Conservation (phyloP, 163 green algal species). For the Chloroidium sp. region DNA sequence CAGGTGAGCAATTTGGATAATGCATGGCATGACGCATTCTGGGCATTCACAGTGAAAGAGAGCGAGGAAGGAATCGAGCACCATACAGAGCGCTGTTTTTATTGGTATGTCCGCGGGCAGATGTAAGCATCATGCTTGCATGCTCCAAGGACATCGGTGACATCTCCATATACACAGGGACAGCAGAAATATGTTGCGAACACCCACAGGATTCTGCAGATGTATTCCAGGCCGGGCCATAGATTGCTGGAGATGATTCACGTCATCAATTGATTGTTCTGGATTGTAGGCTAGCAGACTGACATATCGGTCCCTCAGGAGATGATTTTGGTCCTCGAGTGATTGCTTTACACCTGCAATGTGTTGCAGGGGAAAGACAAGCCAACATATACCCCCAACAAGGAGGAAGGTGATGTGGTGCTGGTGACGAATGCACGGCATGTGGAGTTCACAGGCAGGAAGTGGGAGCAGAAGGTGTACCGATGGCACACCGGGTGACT, state of each 20-base stretch:
- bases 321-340: background rate
- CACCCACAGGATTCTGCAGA: no score
- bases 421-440: constrained; percentile 91
- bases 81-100: no score
- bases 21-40: background rate
- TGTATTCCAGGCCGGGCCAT: no score
- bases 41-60: background rate
- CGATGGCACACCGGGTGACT: constrained; percentile 80
- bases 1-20: constrained; percentile 12
- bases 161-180: no score
- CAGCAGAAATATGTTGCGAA: no score
- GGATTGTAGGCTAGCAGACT: background rate
- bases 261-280: background rate
- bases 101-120: no score
- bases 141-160: no score
- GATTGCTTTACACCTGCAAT: background rate
- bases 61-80: no score
- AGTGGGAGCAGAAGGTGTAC: constrained; percentile 95
- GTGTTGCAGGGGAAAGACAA: constrained; percentile 93
- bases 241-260: background rate
- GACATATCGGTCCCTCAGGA: background rate
- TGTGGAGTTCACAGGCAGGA: constrained; percentile 83
- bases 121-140: no score
- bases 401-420: constrained; percentile 84
- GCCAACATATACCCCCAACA: constrained; percentile 75